Evolutionary conservation across 306 rosid species (phyloP), one percentile per base, ranked within the genome.

Genomic region (Hippophae gyantsensis): DNA sequence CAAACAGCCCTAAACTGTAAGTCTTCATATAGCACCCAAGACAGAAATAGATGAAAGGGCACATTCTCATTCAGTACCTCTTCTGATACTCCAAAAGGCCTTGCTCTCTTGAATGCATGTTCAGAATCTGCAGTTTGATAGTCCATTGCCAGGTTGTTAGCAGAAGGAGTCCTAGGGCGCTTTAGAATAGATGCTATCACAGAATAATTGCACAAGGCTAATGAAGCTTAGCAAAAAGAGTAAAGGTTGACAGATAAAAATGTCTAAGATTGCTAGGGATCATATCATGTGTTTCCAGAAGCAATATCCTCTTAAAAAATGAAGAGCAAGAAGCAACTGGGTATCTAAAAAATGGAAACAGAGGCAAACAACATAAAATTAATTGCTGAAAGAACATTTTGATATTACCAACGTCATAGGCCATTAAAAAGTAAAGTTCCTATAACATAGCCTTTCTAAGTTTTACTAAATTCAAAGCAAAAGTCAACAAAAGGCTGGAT

Each of bases 141-240:
- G 53, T 81, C 86, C 12, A 72, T 77, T 71, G 86, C 69, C 56
- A 80, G 85, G 10, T 52, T 62, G 73, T 82, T 82, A 54, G 81
- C 71, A 5, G 87, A 79, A 65, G 89, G 89, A 40, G 85, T 87
- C 73, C 86, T 75, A 0, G 92, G 82, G 67, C 74, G 85, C 80
- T 88, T 88, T 66, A 80, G 43, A 48, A 56, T 27, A 56, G 49
- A 56, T 46, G 9, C 69, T 32, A 42, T 25, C 53, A 38, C 6
- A 56, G 44, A 6, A 56, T 18, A 56, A 40, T 14, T 56, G 56
- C 38, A 65, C n/a, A 56, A 12, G 44, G 32, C 38, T 13, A 11
- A 13, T 32, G 23, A 13, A 13, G 54, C 51, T 7, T 43, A 54
- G 65, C 14, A 7, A 13, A 43, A 56, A 40, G 8, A 56, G 13